Conservation (phyloP, 257 asterid species). For the Solanum sejunctum region DNA sequence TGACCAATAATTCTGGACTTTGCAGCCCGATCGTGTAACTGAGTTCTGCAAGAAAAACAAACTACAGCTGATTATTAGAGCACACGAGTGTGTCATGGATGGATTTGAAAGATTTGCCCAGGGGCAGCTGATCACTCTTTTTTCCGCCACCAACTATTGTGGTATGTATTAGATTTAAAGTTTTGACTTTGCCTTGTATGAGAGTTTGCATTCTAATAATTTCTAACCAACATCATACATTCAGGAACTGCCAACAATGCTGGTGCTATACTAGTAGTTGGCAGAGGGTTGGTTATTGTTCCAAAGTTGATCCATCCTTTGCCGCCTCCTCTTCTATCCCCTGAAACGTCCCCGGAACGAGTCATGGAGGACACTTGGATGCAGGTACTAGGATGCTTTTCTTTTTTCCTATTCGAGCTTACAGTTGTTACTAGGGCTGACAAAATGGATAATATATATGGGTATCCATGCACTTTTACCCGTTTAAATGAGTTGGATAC, state of each 20-base stretch:
- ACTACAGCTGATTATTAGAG: slow-evolving; percentile 85
- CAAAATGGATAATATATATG: too few species aligned
- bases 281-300: slow-evolving; percentile 83
- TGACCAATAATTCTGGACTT: not conserved
- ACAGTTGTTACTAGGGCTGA: too few species aligned
- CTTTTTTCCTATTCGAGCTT: not conserved
- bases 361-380: slow-evolving; percentile 76
- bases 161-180: slow-evolving; percentile 31
- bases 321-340: slow-evolving; percentile 94
- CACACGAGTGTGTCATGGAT: slow-evolving; percentile 99
- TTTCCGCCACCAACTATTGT: slow-evolving; percentile 98
- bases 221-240: slow-evolving; percentile 10
- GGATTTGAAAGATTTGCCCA: slow-evolving; percentile 98
- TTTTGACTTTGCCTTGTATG: not conserved
- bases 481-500: too few species aligned
- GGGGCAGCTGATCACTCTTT: slow-evolving; percentile 94
- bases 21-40: slow-evolving; percentile 97
- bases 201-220: not conserved
- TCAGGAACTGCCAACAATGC: slow-evolving; percentile 97
- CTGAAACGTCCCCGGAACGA: slow-evolving; percentile 95
- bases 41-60: slow-evolving; percentile 94
- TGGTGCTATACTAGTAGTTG: slow-evolving; percentile 93
- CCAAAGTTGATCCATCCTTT: slow-evolving; percentile 94
- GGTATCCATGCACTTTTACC: too few species aligned
- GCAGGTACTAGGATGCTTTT: slow-evolving; percentile 48